Percentiles rank a stretch among this genome's conserved stretches.
Evolutionary conservation across 495 filamentous ascomycete species (phyloP).

Genomic region (Penicillium egyptiacum): DNA sequence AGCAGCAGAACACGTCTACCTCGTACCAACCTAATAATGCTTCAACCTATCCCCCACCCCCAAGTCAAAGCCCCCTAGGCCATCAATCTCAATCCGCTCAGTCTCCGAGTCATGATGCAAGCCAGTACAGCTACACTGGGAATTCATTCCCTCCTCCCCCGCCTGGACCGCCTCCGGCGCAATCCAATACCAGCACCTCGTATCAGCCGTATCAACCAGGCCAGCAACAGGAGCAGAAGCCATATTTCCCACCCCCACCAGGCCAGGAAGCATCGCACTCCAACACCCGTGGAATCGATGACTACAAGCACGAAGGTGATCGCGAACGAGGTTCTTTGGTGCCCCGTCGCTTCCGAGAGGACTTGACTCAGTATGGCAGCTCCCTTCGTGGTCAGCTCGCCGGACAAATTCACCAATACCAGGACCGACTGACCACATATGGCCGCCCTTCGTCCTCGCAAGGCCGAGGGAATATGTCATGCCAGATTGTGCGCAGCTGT

Average conservation of each 20-base stretch:
- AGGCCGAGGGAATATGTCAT: slow-evolving; percentile 52
- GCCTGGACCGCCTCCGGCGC: slow-evolving; percentile 35
- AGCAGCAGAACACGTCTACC: slow-evolving; percentile 11
- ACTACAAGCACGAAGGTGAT: slow-evolving; percentile 37
- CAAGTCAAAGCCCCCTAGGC: slow-evolving; percentile 12
- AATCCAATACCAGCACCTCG: slow-evolving; percentile 31
- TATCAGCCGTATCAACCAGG: slow-evolving; percentile 22
- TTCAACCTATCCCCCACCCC: slow-evolving; percentile 13
- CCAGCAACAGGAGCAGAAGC: slow-evolving; percentile 14
- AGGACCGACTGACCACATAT: slow-evolving; percentile 37
- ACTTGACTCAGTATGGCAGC: slow-evolving; percentile 38
- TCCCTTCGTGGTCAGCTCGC: slow-evolving; percentile 46
- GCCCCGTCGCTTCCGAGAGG: slow-evolving; percentile 35
- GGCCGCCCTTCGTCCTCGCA: slow-evolving; percentile 29
- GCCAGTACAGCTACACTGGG: slow-evolving; percentile 40
- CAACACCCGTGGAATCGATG: slow-evolving; percentile 41
- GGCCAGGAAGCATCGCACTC: slow-evolving; percentile 34
- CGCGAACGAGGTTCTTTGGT: slow-evolving; percentile 33
- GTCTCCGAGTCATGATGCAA: slow-evolving; percentile 12
- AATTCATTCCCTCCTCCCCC: slow-evolving; percentile 49
- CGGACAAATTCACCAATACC: slow-evolving; percentile 51
- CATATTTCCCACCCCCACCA: slow-evolving; percentile 48
- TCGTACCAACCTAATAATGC: slow-evolving; percentile 10
- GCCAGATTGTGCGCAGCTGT: slow-evolving; percentile 69
- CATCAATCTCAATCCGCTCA: slow-evolving; percentile 25